Evolutionary conservation across 2,329 filamentous ascomycete genomes (phyloP), one percentile per base, ranked within the genome.

Genomic region (Whalleya microplaca): DNA sequence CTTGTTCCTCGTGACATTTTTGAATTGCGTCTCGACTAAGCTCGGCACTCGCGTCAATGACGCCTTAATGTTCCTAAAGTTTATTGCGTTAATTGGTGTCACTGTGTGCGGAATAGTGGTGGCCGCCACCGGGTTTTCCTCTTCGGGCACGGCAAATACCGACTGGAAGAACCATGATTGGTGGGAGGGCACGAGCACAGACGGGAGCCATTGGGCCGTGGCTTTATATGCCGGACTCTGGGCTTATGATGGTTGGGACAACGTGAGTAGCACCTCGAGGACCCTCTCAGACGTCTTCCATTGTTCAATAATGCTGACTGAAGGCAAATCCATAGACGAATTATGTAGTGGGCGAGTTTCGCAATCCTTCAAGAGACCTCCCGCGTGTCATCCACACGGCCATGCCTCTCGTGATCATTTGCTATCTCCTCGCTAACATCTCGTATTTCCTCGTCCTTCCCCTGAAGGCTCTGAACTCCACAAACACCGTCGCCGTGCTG

Each of bases 221-320:
- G 95, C 95, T 0, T 76, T 99, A 45, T 99, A 99, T 72, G 94
- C 92, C 16, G 95, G 95, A 8, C 81, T 99, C 4, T 99, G 95
- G 95, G 95, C 95, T 0, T 99, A 95, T 75, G 95, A 99, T 71
- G 95, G 95, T 27, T 99, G 95, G 95, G 95, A 99, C 72, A 99
- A 99, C 73, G 92, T 95, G 77, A 78, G 89, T 80, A 45, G 4
- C n/a, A 9, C 9, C 43, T 21, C 19, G 23, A 21, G 6, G 41
- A 27, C 27, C 32, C 29, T 12, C 23, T 52, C n/a, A 5, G 37
- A 40, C 51, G 44, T 2, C 51, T 27, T 9, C 23, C 23, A n/a
- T 8, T 42, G 27, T 41, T 40, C 47, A 29, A 53, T 56, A 56
- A 66, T 65, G 53, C 67, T 75, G 64, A 74, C 61, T 37, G 37